Conservation (phyloP, 768 basidiomycete species). For the Mycena crocata region DNA sequence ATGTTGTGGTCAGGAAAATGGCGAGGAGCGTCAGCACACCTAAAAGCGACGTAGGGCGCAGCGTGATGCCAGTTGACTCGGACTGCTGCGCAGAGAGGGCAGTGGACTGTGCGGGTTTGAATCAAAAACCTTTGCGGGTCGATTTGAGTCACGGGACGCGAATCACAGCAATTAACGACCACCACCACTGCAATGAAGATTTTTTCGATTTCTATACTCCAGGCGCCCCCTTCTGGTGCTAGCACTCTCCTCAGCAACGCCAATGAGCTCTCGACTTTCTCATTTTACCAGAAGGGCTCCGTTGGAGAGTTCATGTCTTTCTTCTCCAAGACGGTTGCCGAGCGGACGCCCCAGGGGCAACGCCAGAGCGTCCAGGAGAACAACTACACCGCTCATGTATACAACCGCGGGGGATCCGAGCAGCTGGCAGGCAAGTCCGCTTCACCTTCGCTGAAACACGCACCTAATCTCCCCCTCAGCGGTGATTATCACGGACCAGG, state of each 20-base stretch:
- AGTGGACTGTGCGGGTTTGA: no score
- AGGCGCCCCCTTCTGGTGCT: slow-evolving; percentile 72
- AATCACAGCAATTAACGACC: not conserved
- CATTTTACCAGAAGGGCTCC: slow-evolving; percentile 91
- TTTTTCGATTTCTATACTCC: slow-evolving; percentile 80
- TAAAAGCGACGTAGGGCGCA: no score
- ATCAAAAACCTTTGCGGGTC: no score
- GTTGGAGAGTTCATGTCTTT: slow-evolving; percentile 94
- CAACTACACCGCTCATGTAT: slow-evolving; percentile 92
- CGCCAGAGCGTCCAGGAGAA: slow-evolving; percentile 96
- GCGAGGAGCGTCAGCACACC: no score
- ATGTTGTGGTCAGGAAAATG: no score
- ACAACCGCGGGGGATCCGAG: slow-evolving; percentile 89
- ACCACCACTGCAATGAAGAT: slow-evolving; percentile 69
- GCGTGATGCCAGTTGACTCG: no score
- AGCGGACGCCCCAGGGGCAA: slow-evolving; percentile 88
- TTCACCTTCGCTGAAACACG: slow-evolving; percentile 2
- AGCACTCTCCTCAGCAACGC: slow-evolving; percentile 74
- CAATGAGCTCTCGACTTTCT: slow-evolving; percentile 89
- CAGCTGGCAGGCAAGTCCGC: slow-evolving; percentile 78
- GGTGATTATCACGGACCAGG: slow-evolving; percentile 93
- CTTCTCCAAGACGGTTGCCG: slow-evolving; percentile 92
- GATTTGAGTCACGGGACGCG: slow-evolving; percentile 25
- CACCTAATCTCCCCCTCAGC: slow-evolving; percentile 54
- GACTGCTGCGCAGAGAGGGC: no score